phyloP scores from a whole-genome alignment of 805 yeast species.

The Candida saitoana region DNA sequence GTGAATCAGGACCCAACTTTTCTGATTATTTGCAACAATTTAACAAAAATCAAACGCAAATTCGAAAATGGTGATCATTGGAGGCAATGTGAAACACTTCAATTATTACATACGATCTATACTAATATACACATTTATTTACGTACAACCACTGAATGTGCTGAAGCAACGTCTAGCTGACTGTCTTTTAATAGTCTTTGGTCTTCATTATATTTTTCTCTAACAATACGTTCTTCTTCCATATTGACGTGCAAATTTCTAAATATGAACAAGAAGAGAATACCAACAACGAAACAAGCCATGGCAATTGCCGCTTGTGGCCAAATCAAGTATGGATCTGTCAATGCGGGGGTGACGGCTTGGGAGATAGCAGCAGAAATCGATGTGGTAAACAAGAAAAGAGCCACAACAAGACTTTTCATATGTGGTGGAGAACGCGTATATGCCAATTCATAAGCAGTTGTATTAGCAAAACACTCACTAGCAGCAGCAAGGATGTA shows the following conservation, averaged over 20 bases:
- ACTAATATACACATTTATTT: background rate
- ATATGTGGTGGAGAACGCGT: constrained; percentile 47
- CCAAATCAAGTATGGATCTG: constrained; percentile 39
- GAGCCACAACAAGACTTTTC: constrained; percentile 49
- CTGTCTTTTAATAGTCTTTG: background rate
- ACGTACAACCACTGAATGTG: background rate
- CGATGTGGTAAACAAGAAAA: constrained; percentile 42
- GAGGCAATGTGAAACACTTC: constrained; percentile 13
- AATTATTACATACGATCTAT: constrained; percentile 16
- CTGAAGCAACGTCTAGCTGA: background rate
- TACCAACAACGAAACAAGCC: constrained; percentile 28
- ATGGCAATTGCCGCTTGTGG: constrained; percentile 39
- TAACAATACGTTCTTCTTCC: constrained; percentile 30
- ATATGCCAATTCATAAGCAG: constrained; percentile 54
- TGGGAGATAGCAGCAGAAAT: constrained; percentile 45
- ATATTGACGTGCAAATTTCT: constrained; percentile 38
- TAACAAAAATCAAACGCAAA: constrained; percentile 1
- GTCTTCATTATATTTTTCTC: constrained; percentile 15
- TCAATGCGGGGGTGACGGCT: constrained; percentile 39
- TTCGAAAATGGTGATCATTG: constrained; percentile 6
- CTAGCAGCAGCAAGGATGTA: constrained; percentile 47
- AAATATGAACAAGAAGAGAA: constrained; percentile 27
- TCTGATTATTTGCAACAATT: constrained; percentile 27
- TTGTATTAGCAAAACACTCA: constrained; percentile 49
- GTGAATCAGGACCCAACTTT: constrained; percentile 54